A percentile compares a stretch with the other conserved stretches of the same genome.
These are phyloP conservation scores for Candida ficus DNA, from an alignment of 805 yeast species.

Conservation along the genomic window DNA sequence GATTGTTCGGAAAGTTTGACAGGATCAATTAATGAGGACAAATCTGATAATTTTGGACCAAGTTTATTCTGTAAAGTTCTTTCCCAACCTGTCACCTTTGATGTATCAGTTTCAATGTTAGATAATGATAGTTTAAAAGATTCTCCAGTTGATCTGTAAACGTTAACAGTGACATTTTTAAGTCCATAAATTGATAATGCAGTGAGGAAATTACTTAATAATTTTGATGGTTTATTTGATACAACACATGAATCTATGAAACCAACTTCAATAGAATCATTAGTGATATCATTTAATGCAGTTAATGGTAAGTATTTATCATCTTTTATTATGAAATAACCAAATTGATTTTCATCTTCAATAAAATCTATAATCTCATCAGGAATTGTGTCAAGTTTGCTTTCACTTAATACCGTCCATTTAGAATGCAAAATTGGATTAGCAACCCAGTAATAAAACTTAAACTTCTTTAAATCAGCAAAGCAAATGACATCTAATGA, in stretches of 20 bases:
- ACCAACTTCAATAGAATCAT: constrained; percentile 18
- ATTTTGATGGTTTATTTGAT: constrained; percentile 41
- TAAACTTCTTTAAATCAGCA: constrained; percentile 86
- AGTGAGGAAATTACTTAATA: constrained; percentile 54
- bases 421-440: constrained; percentile 58
- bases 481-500: constrained; percentile 56
- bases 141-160: constrained; percentile 32
- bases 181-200: constrained; percentile 34
- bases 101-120: constrained; percentile 10
- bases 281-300: constrained; percentile 12
- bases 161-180: constrained; percentile 31
- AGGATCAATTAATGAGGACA: constrained; percentile 81
- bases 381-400: constrained; percentile 7
- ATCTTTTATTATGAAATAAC: constrained; percentile 26
- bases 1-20: constrained; percentile 82
- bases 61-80: constrained; percentile 66
- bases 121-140: constrained; percentile 27
- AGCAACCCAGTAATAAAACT: constrained; percentile 86
- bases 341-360: constrained; percentile 9
- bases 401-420: constrained; percentile 34
- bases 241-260: constrained; percentile 36
- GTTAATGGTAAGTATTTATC: constrained; percentile 12
- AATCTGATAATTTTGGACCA: constrained; percentile 78
- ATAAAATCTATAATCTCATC: constrained; percentile 13
- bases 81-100: constrained; percentile 82